phyloP scores from a whole-genome alignment of 2,329 filamentous ascomycete genomes.

The Metarhizium brunneum region DNA sequence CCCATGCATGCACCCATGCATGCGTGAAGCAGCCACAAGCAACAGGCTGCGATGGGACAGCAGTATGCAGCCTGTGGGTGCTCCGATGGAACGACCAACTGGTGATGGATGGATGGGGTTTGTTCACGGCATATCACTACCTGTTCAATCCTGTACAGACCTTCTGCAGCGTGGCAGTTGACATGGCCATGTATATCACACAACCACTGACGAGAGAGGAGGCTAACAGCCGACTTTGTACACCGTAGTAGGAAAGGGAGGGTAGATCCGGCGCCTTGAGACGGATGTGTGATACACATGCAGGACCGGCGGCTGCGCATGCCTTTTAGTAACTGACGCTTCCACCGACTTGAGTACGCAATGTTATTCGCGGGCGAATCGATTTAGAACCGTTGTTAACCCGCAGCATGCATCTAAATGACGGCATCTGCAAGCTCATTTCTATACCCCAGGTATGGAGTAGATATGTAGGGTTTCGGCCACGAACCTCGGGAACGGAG shows the following conservation, averaged over 20 bases:
- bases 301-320: not conserved
- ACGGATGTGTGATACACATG: not conserved
- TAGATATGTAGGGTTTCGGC: not conserved
- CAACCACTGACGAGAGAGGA: no score
- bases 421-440: not conserved
- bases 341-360: not conserved
- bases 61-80: not conserved
- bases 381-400: not conserved
- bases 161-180: no score
- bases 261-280: no score
- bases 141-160: not conserved
- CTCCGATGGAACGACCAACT: not conserved
- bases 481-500: not conserved
- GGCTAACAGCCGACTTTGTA: no score
- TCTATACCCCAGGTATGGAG: no score
- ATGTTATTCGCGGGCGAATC: not conserved
- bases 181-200: no score
- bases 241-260: no score
- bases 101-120: not conserved
- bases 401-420: not conserved
- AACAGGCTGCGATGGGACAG: not conserved
- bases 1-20: not conserved
- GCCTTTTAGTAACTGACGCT: not conserved
- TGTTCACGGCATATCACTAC: no score
- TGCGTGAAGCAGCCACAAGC: not conserved